Evolutionary conservation across 345 rosid genomes (phyloP).

Genomic region (Eucalyptus fibrosa): DNA sequence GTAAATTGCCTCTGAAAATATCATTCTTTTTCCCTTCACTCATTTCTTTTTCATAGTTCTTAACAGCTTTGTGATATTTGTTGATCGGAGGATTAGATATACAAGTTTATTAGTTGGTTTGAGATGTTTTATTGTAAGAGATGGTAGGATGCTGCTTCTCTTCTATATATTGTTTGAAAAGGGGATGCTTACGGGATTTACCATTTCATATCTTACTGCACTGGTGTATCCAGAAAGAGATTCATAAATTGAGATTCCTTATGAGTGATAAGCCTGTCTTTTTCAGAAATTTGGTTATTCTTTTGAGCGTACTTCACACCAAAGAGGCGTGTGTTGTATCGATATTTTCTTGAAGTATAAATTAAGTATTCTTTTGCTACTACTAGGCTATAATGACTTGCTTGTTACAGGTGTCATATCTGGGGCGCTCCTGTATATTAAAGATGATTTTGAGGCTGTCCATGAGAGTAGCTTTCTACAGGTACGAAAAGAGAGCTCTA

Average conservation of each 20-base stretch:
- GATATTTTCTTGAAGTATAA: not conserved
- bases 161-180: not conserved
- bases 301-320: not conserved
- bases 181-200: not conserved
- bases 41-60: not conserved
- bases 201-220: not conserved
- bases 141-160: not conserved
- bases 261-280: not conserved
- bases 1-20: not conserved
- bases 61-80: not conserved
- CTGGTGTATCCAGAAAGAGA: not conserved
- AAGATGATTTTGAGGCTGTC: conserved; percentile 82
- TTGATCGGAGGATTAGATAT: not conserved
- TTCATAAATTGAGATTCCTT: not conserved
- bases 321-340: not conserved
- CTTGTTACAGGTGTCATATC: conserved; percentile 75
- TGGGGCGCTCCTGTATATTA: conserved; percentile 90
- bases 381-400: not conserved
- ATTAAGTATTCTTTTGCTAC: not conserved
- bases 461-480: conserved; percentile 74
- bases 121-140: not conserved
- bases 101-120: not conserved
- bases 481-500: conserved; percentile 19
- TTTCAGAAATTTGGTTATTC: not conserved
- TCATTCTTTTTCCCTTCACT: not conserved